Conservation (phyloP, 352 stramenopile genomes). For the Salisapilia sapeloensis region DNA sequence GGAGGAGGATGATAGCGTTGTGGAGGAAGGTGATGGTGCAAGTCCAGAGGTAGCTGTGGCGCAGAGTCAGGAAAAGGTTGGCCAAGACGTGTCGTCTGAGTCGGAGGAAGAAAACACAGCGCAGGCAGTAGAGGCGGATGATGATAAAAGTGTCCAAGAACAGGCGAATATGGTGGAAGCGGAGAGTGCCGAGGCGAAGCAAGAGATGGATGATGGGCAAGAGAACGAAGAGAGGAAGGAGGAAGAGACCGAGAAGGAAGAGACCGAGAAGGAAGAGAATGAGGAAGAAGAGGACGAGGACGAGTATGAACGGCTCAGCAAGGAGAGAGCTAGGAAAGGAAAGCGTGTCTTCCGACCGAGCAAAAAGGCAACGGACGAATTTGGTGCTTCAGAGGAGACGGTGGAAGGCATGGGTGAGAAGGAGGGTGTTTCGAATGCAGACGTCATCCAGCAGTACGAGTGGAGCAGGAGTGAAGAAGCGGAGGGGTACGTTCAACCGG, state of each 20-base stretch:
- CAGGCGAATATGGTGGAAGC: no score
- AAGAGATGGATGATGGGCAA: conserved; percentile 1
- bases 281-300: conserved; percentile 2
- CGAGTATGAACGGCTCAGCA: conserved; percentile 4
- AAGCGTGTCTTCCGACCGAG: conserved; percentile 4
- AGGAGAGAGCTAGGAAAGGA: conserved; percentile 5
- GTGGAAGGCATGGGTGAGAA: conserved; percentile 5
- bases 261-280: conserved; percentile 2
- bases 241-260: conserved; percentile 1
- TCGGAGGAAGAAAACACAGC: no score
- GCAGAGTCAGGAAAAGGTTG: no score
- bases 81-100: no score
- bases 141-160: no score
- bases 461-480: conserved; percentile 19
- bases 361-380: conserved; percentile 1
- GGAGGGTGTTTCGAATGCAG: conserved; percentile 2
- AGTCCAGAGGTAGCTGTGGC: no score
- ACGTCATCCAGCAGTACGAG: conserved; percentile 6
- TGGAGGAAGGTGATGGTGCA: no score
- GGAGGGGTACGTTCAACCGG: conserved; percentile 11
- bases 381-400: background rate
- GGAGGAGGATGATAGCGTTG: background rate
- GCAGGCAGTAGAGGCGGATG: background rate
- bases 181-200: no score
- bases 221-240: conserved; percentile 2